Evolutionary conservation across 2,329 filamentous ascomycete genomes (phyloP).

Genomic region (Neofusicoccum kwambonambiense): DNA sequence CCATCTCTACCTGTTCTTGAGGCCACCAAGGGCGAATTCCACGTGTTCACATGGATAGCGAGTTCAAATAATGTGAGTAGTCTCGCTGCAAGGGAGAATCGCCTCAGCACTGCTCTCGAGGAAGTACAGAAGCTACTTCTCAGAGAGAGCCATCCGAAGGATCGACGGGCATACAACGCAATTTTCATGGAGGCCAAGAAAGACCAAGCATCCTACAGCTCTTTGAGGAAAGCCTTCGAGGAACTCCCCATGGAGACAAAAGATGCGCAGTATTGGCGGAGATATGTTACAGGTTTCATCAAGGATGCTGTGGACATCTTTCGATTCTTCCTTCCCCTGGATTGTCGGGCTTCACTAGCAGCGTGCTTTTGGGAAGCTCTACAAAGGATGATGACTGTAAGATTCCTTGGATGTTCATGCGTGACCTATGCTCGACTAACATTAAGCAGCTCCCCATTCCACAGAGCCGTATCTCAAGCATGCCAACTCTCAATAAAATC

Average conservation of each 20-base stretch:
- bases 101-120: not conserved
- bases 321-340: not conserved
- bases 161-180: not conserved
- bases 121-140: constrained; percentile 4
- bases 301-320: not conserved
- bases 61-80: not conserved
- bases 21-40: not conserved
- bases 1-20: not conserved
- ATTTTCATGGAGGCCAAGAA: not conserved
- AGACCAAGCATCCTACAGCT: not conserved
- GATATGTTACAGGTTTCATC: not conserved
- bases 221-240: not conserved
- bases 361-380: not conserved
- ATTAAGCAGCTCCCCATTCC: not conserved
- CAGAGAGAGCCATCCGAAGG: not conserved
- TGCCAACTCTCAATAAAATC: not conserved
- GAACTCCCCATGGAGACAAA: not conserved
- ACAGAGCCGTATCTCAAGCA: not conserved
- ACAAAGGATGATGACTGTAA: not conserved
- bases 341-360: not conserved
- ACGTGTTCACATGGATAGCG: not conserved
- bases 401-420: not conserved
- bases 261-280: not conserved
- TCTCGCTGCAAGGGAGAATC: not conserved
- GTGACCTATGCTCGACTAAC: not conserved